These are phyloP conservation scores for Pyrenophora teres DNA, from an alignment of 2,329 filamentous ascomycete species.

Conservation along the genomic window DNA sequence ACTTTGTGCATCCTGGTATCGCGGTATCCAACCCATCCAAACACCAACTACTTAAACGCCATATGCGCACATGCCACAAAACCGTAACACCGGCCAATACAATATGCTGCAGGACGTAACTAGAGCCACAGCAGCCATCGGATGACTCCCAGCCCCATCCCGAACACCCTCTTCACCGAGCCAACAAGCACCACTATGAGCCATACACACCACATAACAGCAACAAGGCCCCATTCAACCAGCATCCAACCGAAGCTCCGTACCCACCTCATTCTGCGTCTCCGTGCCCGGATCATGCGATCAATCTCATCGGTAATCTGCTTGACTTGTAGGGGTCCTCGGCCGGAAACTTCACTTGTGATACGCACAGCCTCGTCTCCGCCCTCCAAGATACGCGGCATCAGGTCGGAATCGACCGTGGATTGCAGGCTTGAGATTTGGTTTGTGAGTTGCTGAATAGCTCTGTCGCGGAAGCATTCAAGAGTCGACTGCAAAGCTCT, in stretches of 20 bases:
- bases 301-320: constrained; percentile 76
- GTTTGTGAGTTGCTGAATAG: constrained; percentile 51
- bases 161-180: constrained; percentile 65
- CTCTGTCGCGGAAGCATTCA: constrained; percentile 54
- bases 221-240: constrained; percentile 86
- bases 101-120: constrained; percentile 1
- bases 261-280: constrained; percentile 75
- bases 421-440: constrained; percentile 52
- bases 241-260: constrained; percentile 77
- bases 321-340: constrained; percentile 80
- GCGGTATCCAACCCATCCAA: constrained; percentile 3
- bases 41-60: constrained; percentile 1
- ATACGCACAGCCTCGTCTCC: constrained; percentile 82
- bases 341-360: constrained; percentile 73
- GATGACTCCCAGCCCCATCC: constrained; percentile 63
- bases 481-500: constrained; percentile 57
- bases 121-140: constrained; percentile 78
- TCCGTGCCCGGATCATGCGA: constrained; percentile 69
- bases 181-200: constrained; percentile 79
- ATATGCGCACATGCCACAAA: constrained; percentile 4
- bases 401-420: constrained; percentile 57
- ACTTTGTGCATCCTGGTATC: constrained; percentile 8
- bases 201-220: constrained; percentile 95
- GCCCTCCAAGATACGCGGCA: constrained; percentile 66
- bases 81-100: constrained; percentile 4